A percentile compares a stretch with the other conserved stretches of the same genome.
These are phyloP conservation scores for Isatis tinctoria DNA, from an alignment of 345 rosid genomes.

Conservation along the genomic window DNA sequence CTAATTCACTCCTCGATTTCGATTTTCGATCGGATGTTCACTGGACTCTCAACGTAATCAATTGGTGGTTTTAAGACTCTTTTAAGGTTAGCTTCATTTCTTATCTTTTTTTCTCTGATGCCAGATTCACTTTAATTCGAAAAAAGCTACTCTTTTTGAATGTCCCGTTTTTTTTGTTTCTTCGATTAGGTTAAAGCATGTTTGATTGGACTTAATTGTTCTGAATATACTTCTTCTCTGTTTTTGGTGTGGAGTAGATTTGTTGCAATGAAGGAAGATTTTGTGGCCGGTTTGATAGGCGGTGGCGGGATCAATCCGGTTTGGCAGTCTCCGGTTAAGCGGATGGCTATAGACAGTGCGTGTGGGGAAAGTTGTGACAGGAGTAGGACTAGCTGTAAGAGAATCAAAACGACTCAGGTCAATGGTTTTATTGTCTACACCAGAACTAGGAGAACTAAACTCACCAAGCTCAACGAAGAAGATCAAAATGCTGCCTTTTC, in stretches of 20 bases:
- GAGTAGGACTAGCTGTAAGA: constrained; percentile 44
- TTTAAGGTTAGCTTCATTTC: constrained; percentile 19
- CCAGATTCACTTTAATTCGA: constrained; percentile 3
- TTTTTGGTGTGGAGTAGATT: constrained; percentile 30
- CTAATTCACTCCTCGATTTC: not conserved
- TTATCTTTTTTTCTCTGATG: not conserved
- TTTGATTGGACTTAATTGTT: not conserved
- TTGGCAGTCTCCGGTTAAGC: constrained; percentile 33
- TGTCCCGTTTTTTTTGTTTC: not conserved
- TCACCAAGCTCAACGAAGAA: constrained; percentile 16
- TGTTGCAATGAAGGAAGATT: constrained; percentile 59
- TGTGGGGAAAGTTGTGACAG: constrained; percentile 33
- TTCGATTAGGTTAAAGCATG: constrained; percentile 8
- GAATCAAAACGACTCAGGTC: constrained; percentile 52
- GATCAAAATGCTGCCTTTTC: constrained; percentile 22
- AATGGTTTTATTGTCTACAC: constrained; percentile 78
- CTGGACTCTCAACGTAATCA: constrained; percentile 5
- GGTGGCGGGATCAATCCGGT: constrained; percentile 33
- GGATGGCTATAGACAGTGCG: constrained; percentile 33
- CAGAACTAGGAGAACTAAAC: constrained; percentile 46
- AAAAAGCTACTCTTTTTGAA: not conserved
- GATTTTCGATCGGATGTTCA: not conserved
- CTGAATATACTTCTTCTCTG: not conserved
- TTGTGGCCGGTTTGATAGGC: constrained; percentile 27
- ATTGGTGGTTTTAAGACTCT: not conserved